Percentiles rank a stretch among this genome's conserved stretches.
Conservation (phyloP, 139 green algal genomes). For the Tetradesmus lagerheimii region DNA sequence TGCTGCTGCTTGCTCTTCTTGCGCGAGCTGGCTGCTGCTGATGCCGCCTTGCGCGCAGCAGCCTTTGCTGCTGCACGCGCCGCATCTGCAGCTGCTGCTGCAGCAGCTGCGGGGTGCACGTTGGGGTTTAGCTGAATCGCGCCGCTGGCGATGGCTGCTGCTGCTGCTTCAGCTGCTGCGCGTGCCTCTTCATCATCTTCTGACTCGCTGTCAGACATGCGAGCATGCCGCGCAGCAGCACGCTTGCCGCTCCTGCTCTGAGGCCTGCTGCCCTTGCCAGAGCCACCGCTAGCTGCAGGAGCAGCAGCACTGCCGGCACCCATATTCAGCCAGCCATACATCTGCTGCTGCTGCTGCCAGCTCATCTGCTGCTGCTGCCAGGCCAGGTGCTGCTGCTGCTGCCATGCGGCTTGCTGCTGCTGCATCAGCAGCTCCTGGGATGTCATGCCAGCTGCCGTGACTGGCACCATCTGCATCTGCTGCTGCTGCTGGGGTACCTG, state of each 20-base stretch:
- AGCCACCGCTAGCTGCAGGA: background rate
- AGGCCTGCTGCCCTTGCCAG: background rate
- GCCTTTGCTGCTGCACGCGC: slow-evolving; percentile 17
- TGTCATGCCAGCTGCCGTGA: background rate
- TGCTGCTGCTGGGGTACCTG: slow-evolving; percentile 11
- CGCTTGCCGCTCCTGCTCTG: background rate
- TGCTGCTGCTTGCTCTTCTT: slow-evolving; percentile 37
- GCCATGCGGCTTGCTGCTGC: background rate
- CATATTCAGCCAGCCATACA: background rate
- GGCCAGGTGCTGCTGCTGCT: background rate
- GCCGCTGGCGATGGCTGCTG: slow-evolving; percentile 26
- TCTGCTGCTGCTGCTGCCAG: slow-evolving; percentile 8
- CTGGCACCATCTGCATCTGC: background rate
- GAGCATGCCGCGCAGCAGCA: background rate
- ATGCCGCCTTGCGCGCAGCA: slow-evolving; percentile 27
- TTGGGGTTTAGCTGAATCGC: slow-evolving; percentile 42
- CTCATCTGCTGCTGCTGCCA: background rate
- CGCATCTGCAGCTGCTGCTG: slow-evolving; percentile 38
- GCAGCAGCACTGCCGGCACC: background rate
- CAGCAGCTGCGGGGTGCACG: slow-evolving; percentile 40
- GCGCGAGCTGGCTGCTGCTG: slow-evolving; percentile 5
- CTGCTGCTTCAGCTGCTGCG: slow-evolving; percentile 27
- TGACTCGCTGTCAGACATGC: background rate
- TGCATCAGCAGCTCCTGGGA: background rate
- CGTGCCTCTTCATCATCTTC: slow-evolving; percentile 18